Evolutionary conservation across 139 green algal genomes (phyloP).

Genomic region (Mesotaenium endlicherianum): DNA sequence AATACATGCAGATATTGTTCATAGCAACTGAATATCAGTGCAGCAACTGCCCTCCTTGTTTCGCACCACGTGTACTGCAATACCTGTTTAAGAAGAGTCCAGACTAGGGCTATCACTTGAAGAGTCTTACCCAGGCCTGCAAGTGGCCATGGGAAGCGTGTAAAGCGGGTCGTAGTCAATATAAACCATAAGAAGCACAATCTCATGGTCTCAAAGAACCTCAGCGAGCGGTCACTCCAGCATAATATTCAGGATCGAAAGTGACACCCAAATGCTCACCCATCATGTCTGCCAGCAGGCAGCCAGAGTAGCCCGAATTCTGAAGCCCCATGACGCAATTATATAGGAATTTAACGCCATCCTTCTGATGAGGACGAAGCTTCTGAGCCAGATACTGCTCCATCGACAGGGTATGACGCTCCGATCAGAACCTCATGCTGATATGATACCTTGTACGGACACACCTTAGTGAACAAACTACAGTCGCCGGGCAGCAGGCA

Average conservation of each 20-base stretch:
- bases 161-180: no score
- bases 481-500: not conserved
- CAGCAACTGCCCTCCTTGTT: no score
- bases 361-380: constrained; percentile 16
- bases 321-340: constrained; percentile 7
- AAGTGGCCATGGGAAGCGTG: no score
- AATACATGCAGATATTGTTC: no score
- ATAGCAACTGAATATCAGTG: no score
- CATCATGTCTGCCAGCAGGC: constrained; percentile 34
- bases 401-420: no score
- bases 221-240: no score
- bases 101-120: constrained; percentile 28
- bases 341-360: constrained; percentile 25
- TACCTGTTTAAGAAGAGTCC: constrained; percentile 41
- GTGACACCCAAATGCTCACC: not conserved
- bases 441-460: no score
- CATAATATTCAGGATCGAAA: not conserved
- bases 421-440: no score
- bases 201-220: no score
- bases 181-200: no score
- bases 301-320: constrained; percentile 1
- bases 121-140: constrained; percentile 35
- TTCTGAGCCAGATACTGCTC: not conserved
- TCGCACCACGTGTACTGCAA: no score
- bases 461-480: not conserved